Evolutionary conservation across 2,329 filamentous ascomycete species (phyloP).

Genomic region (Nakataea oryzae): DNA sequence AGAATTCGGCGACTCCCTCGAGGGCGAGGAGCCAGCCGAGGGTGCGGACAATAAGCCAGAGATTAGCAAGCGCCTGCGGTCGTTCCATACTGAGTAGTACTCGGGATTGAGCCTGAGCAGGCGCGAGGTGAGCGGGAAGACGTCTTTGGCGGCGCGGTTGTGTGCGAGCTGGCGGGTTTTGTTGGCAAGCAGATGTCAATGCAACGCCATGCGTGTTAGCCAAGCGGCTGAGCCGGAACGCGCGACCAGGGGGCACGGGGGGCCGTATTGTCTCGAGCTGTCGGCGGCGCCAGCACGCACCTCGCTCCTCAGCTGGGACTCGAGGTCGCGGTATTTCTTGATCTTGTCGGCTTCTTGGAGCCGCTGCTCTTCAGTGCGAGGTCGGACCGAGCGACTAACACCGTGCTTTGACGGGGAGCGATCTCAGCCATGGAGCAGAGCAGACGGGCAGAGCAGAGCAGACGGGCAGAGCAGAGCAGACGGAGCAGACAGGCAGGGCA

Average conservation of each 20-base stretch:
- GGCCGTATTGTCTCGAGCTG: not conserved
- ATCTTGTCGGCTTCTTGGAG: conserved; percentile 68
- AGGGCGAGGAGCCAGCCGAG: conserved; percentile 39
- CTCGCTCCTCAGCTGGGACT: conserved; percentile 55
- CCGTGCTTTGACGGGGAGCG: conserved; percentile 55
- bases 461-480: too few relatives aligned
- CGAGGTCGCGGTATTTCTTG: conserved; percentile 61
- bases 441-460: too few relatives aligned
- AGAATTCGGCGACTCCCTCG: conserved; percentile 43
- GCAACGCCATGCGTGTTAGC: conserved; percentile 6
- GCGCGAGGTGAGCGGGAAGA: conserved; percentile 59
- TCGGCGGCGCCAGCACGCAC: conserved; percentile 24
- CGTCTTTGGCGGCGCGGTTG: conserved; percentile 39
- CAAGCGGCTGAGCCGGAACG: not conserved
- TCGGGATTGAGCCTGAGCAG: conserved; percentile 72
- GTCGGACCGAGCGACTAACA: conserved; percentile 57
- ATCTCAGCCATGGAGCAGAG: too few relatives aligned
- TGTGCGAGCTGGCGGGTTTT: conserved; percentile 25
- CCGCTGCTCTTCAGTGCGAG: conserved; percentile 58
- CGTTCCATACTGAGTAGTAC: conserved; percentile 88
- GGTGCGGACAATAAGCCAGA: conserved; percentile 46
- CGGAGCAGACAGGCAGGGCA: not conserved
- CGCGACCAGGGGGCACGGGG: conserved; percentile 5
- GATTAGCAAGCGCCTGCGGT: conserved; percentile 62
- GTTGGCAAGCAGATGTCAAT: not conserved